Base-by-base conservation (phyloP, 768 basidiomycete genomes). In the Tephrocybe sp. region DNA sequence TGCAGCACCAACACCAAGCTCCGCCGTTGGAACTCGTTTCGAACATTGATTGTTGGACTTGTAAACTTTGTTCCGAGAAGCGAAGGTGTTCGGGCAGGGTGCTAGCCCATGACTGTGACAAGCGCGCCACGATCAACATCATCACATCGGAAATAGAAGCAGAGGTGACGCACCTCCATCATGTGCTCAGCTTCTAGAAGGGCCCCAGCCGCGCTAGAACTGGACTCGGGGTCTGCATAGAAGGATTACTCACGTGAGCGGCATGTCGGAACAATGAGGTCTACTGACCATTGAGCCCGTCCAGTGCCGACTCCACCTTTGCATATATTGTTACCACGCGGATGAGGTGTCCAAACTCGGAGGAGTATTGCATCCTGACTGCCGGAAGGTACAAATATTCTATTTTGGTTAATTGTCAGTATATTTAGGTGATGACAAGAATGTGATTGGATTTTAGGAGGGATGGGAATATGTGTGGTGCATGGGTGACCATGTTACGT, bases 1-100 rank as follows among this genome's bases (percentile, higher is more conserved):
- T 86, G 61, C 75, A 75, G 55, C 80, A 87, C 68, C 80, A 92
- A 58, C 84, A 87, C 90, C 89, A 92, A 9, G 87, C 86, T 38
- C 89, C 86, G 24, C 78, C 78, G 57, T 88, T 89, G 13, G 86
- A 85, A 57, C 79, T 81, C 18, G 89, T 90, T 60, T 89, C 88
- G 56, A 90, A 86, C 80, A 89, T 87, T 15, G 82, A 78, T 54
- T 83, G 70, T 57, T 92, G 87, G 16, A 83, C 79, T 54, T 75
- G 72, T 16, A 90, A 65, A 61, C 77, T 89, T 58, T 86, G 79
- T 38, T 86, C 82, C 19, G 78, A 84, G 60, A 87, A 91, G 7
- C 76, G 79, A 37, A 92, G 78, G 59, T 84, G 78, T 34, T 83
- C 79, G 9, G 90, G 82, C n/a, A 92, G 78, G 28, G 79, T 79